A percentile compares a stretch with the other conserved stretches of the same genome.
phyloP scores from a whole-genome alignment of 1,139 yeast species.

The Yamadazyma sp. region DNA sequence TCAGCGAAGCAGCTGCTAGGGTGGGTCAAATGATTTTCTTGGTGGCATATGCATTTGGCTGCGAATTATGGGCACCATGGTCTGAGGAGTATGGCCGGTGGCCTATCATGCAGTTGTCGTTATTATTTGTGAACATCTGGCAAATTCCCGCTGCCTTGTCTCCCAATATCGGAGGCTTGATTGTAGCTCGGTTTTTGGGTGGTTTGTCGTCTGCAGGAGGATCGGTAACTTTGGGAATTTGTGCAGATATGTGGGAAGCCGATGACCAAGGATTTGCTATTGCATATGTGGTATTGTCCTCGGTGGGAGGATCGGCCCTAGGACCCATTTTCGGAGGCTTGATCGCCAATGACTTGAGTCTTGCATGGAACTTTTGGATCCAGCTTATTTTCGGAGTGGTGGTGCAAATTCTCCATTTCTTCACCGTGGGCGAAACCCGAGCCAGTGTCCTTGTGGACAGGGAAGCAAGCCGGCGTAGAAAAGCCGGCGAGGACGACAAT shows the following conservation, averaged over 20 bases:
- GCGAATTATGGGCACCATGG: conserved; percentile 45
- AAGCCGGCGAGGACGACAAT: conserved; percentile 25
- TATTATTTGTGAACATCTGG: conserved; percentile 36
- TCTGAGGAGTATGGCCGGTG: conserved; percentile 38
- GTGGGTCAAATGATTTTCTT: conserved; percentile 35
- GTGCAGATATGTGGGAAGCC: conserved; percentile 40
- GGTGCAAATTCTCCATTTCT: conserved; percentile 27
- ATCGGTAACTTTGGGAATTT: conserved; percentile 39
- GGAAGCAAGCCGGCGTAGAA: conserved; percentile 33
- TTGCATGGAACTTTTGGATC: conserved; percentile 41
- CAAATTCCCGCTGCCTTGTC: conserved; percentile 34
- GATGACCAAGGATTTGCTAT: conserved; percentile 37
- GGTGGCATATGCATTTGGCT: conserved; percentile 37
- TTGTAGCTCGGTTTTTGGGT: conserved; percentile 30
- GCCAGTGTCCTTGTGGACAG: conserved; percentile 29
- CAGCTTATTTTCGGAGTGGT: conserved; percentile 38
- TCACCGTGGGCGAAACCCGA: conserved; percentile 33
- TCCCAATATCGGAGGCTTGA: conserved; percentile 30
- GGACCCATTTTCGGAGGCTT: conserved; percentile 41
- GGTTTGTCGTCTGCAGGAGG: conserved; percentile 37
- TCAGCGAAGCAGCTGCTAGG: conserved; percentile 30
- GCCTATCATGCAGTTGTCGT: conserved; percentile 34
- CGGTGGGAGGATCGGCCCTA: conserved; percentile 36
- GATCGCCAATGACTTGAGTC: conserved; percentile 23
- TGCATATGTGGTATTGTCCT: conserved; percentile 36